Base-by-base conservation (phyloP, 108 stramenopile species). In the Seminavis robusta region DNA sequence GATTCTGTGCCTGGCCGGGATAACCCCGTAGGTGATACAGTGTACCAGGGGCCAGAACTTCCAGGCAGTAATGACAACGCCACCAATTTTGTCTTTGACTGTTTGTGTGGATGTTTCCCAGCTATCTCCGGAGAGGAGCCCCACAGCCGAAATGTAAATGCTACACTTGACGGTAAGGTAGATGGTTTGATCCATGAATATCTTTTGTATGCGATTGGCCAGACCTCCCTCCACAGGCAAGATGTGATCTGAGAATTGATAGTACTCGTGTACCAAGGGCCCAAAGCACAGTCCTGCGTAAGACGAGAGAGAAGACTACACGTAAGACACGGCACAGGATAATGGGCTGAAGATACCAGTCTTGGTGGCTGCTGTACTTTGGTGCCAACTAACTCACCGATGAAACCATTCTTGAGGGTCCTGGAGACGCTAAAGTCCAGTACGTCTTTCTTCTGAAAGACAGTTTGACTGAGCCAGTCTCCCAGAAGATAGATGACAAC, bases 1-100 rank as follows among this genome's bases (percentile, higher is more conserved):
- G 59, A 97, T 92, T 15, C 96, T 76, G 63, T 97, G 94, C 41
- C 84, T 60, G 11, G 96, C 80, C 5, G 96, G 96, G 44, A 97
- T 92, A 17, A 79, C 23, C 13, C 61, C 70, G 53, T 97, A 92
- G 3, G 94, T 95, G 1, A 92, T 73, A 47, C 90, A 90, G 67
- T 95, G 96, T 6, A 93, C 94, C 52, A 97, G 51, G 2, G 96
- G 96, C 96, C 96, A 97, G 59, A 97, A 95, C 49, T 83, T 92
- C 95, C 95, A 97, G 0, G 94, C 95, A 3, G 94, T 84, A 32
- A 89, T 72, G 39, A 94, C 86, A 24, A 97, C 87, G 1, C 86
- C 79, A 26, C 74, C 77, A 53, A 97, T 81, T 31, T 86, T 68
- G 34, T 75, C 77, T 52, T 83, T 73, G 3, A 90, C 89, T 39